Evolutionary conservation across 441 rosid genomes (phyloP).

Genomic region (Erysimum cheiri): DNA sequence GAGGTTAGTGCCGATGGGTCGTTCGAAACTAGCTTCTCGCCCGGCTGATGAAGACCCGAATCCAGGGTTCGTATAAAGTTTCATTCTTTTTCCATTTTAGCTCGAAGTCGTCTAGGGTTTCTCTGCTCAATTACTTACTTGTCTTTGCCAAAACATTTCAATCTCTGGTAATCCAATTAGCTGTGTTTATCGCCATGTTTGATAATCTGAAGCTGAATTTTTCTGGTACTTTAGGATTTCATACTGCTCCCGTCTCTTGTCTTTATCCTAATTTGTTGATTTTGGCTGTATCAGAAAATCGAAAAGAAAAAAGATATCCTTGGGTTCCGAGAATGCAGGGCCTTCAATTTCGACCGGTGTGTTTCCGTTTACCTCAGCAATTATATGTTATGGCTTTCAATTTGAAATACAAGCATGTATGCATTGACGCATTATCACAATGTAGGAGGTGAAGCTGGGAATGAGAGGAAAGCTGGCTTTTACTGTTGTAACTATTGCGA

Average conservation of each 20-base stretch:
- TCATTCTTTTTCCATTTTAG: neutral
- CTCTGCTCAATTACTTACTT: conserved; percentile 20
- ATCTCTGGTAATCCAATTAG: conserved; percentile 4
- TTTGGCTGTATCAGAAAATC: conserved; percentile 49
- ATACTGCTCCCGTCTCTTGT: neutral
- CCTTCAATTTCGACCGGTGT: conserved; percentile 47
- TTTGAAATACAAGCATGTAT: neutral
- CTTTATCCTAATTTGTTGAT: conserved; percentile 20
- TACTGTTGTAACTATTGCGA: conserved; percentile 92
- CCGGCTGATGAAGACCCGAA: conserved; percentile 53
- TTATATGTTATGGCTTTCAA: neutral
- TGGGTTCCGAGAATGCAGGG: conserved; percentile 48
- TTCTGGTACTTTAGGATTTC: too few relatives aligned
- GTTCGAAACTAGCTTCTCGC: conserved; percentile 57
- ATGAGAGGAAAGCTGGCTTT: conserved; percentile 59
- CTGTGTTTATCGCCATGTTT: conserved; percentile 8
- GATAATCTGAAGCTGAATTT: conserved; percentile 17
- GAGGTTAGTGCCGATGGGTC: conserved; percentile 58
- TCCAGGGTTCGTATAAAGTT: conserved; percentile 58
- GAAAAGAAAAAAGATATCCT: conserved; percentile 59
- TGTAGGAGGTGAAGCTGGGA: conserved; percentile 49
- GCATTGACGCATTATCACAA: conserved; percentile 3
- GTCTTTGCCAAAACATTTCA: conserved; percentile 25
- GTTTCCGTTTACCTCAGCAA: neutral
- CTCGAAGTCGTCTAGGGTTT: conserved; percentile 23